phyloP scores from a whole-genome alignment of 1,139 yeast species.

The Debaryomyces sp. region DNA sequence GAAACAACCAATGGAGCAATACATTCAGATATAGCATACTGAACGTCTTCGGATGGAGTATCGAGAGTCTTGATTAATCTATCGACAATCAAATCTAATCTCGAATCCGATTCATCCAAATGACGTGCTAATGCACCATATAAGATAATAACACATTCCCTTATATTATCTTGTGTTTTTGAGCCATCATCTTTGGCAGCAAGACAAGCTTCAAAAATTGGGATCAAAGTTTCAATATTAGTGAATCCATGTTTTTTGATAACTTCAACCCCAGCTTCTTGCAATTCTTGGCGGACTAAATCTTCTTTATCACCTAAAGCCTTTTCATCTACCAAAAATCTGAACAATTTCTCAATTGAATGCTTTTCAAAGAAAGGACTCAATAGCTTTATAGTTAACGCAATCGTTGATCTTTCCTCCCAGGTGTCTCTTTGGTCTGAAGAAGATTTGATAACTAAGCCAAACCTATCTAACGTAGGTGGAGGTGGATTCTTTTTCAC shows the following conservation, averaged over 20 bases:
- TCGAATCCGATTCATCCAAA: constrained; percentile 61
- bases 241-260: constrained; percentile 65
- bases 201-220: constrained; percentile 70
- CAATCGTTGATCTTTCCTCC: constrained; percentile 84
- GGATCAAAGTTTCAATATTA: constrained; percentile 70
- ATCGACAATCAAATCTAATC: constrained; percentile 67
- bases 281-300: constrained; percentile 77
- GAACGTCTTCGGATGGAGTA: constrained; percentile 89
- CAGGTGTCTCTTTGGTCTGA: constrained; percentile 70
- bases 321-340: constrained; percentile 59
- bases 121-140: constrained; percentile 91
- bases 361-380: constrained; percentile 48
- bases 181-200: constrained; percentile 46
- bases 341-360: constrained; percentile 52
- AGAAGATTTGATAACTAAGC: constrained; percentile 69
- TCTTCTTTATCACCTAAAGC: constrained; percentile 76
- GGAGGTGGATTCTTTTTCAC: constrained; percentile 75
- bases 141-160: constrained; percentile 80
- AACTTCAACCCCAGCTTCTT: constrained; percentile 83
- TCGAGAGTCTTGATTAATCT: constrained; percentile 74
- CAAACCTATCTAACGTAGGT: constrained; percentile 75
- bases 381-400: constrained; percentile 63
- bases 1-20: constrained; percentile 77
- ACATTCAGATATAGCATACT: constrained; percentile 82
- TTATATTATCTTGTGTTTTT: constrained; percentile 61